Evolutionary conservation across 805 yeast species (phyloP), one percentile per base, ranked within the genome.

Genomic region (Metschnikowia continentalis): DNA sequence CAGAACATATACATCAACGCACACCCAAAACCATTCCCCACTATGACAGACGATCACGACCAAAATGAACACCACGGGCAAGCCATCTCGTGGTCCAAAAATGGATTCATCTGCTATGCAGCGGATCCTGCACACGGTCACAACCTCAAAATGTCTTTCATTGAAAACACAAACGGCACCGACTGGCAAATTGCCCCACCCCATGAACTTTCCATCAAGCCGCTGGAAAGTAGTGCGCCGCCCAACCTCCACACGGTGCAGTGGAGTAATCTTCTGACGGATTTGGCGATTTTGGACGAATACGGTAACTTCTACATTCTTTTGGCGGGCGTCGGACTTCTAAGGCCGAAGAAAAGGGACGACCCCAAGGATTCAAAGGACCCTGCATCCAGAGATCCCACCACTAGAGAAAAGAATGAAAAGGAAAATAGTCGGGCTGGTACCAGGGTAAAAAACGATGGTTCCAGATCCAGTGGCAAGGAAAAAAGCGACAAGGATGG

Each of bases 181-280:
- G 68, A 76, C 42, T 92, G 97, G 97, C 82, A 83, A 57, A 72
- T 90, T 53, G 88, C 90, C 1, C 70, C 75, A 7, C 81, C 88
- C 1, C 74, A 77, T 23, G 66, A 64, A 15, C 59, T 69, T 35
- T 59, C 60, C 19, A 57, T 70, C 20, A 66, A 67, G 36, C 68
- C 68, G 14, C 67, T 62, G 41, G 59, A 61, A 19, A 61, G 57
- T 39, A 40, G 55, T 35, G 42, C 55, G 35, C 49, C 45, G 38
- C 75, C 75, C 40, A 70, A 67, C 49, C 61, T 81, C 6, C 59
- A 74, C 1, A 61, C 75, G 23, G 78, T 89, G 5, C 71, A 78
- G 37, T 94, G 97, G 90, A 84, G 94, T 52, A 81, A 83, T 44
- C 72, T 84, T 0, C 92, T 92, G 42, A 82, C 87, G 50, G 96